phyloP scores from a whole-genome alignment of 2,329 filamentous ascomycete species.

The Phaeosphaeriaceae sp. region DNA sequence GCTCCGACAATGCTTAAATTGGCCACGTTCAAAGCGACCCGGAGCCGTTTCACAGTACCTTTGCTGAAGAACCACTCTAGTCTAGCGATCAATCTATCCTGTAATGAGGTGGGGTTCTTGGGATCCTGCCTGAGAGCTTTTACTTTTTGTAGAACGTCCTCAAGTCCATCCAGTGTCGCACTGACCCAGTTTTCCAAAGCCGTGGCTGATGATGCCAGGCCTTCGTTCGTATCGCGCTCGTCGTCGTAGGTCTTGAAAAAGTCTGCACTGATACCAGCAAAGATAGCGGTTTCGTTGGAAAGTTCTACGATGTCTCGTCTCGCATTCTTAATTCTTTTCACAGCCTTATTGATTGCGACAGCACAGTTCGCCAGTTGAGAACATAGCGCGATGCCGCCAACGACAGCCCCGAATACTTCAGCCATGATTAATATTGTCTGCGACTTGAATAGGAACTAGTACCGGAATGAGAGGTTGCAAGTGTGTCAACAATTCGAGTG shows the following conservation, averaged over 20 bases:
- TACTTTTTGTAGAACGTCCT: neutral
- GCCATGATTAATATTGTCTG: no score
- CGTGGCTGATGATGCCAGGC: neutral
- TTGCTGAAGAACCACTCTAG: conserved; percentile 2
- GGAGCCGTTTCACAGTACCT: neutral
- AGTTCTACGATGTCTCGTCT: conserved; percentile 1
- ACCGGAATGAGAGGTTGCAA: no score
- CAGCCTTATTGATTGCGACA: neutral
- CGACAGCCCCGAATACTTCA: neutral
- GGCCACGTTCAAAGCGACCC: conserved; percentile 2
- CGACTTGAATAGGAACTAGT: no score
- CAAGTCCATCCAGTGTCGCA: neutral
- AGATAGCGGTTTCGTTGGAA: conserved; percentile 1
- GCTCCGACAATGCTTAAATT: neutral
- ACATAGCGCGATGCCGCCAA: neutral
- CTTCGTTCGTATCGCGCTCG: neutral
- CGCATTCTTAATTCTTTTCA: neutral
- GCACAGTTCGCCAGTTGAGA: neutral
- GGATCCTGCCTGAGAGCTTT: neutral
- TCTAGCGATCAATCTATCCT: neutral
- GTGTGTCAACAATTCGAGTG: no score
- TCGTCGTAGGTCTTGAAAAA: conserved; percentile 1
- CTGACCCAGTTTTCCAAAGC: neutral
- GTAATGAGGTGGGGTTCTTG: neutral
- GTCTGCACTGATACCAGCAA: conserved; percentile 1